A percentile compares a stretch with the other conserved stretches of the same genome.
phyloP scores from a whole-genome alignment of 352 stramenopile species.

The Globisporangium parvum region DNA sequence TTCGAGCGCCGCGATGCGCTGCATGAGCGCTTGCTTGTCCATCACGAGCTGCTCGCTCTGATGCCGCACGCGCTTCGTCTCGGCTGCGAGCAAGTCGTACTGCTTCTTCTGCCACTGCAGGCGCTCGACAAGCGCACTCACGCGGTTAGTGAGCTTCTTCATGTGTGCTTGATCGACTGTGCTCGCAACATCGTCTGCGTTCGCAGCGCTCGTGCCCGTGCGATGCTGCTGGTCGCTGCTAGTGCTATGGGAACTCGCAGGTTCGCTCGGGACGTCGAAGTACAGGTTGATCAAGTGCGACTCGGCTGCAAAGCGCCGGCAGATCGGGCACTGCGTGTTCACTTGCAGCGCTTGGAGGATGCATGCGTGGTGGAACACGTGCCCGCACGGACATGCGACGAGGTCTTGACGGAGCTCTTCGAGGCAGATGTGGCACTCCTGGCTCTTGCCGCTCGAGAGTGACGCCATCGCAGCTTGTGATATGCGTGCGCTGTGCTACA shows the following conservation, averaged over 20 bases:
- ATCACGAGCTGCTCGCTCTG: constrained; percentile 58
- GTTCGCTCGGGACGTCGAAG: constrained; percentile 41
- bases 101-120: constrained; percentile 80
- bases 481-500: not conserved
- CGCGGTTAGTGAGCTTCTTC: constrained; percentile 37
- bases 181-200: not conserved
- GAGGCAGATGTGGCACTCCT: constrained; percentile 82
- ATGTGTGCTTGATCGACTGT: constrained; percentile 16
- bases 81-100: constrained; percentile 44
- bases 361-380: constrained; percentile 69
- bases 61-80: constrained; percentile 49
- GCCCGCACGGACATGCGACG: constrained; percentile 51
- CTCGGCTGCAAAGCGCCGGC: constrained; percentile 34
- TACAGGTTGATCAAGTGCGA: constrained; percentile 57
- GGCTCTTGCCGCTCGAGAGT: constrained; percentile 21
- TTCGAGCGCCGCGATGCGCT: constrained; percentile 42
- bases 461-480: not conserved
- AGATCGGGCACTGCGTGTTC: constrained; percentile 70
- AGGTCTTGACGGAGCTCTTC: constrained; percentile 66
- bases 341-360: constrained; percentile 71
- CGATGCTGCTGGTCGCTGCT: not conserved
- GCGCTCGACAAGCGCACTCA: constrained; percentile 58
- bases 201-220: not conserved
- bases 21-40: constrained; percentile 58
- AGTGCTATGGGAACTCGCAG: not conserved